A percentile compares a stretch with the other conserved stretches of the same genome.
Conservation (phyloP, 1,139 yeast genomes). For the Torulaspora globosa region DNA sequence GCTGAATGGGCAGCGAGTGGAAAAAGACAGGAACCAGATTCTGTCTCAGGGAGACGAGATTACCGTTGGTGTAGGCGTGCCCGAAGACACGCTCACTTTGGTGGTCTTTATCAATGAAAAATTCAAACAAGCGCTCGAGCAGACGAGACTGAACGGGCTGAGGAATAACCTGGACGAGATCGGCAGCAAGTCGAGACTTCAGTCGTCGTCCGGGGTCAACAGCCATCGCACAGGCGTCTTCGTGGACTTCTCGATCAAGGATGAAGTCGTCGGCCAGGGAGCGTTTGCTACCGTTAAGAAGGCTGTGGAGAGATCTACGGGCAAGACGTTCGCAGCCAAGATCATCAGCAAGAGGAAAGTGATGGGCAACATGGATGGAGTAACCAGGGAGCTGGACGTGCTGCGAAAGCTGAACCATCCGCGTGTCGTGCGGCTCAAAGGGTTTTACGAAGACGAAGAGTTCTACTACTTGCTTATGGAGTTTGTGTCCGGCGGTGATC, state of each 20-base stretch:
- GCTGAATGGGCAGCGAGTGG: slow-evolving; percentile 67
- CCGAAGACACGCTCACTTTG: slow-evolving; percentile 68
- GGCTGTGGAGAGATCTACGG: slow-evolving; percentile 80
- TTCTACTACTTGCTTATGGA: slow-evolving; percentile 90
- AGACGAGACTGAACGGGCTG: slow-evolving; percentile 17
- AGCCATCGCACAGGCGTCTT: slow-evolving; percentile 47
- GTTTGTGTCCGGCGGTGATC: slow-evolving; percentile 92
- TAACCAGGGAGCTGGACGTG: slow-evolving; percentile 79
- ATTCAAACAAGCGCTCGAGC: slow-evolving; percentile 39
- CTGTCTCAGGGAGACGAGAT: slow-evolving; percentile 90
- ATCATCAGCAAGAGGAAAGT: slow-evolving; percentile 81
- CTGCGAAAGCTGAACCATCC: slow-evolving; percentile 75
- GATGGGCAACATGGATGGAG: slow-evolving; percentile 74
- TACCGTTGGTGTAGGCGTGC: slow-evolving; percentile 82
- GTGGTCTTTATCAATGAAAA: slow-evolving; percentile 50
- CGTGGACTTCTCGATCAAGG: slow-evolving; percentile 71
- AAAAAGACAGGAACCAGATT: slow-evolving; percentile 76
- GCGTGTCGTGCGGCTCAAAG: slow-evolving; percentile 74
- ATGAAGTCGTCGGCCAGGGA: slow-evolving; percentile 89
- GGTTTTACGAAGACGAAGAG: slow-evolving; percentile 77
- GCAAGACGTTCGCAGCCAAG: slow-evolving; percentile 83
- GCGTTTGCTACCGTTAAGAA: slow-evolving; percentile 95
- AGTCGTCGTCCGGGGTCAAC: slow-evolving; percentile 3
- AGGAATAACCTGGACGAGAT: slow-evolving; percentile 4
- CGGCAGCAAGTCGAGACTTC: slow-evolving; percentile 9